Conservation (phyloP, 1,139 yeast species). For the Kodamaea sp. region DNA sequence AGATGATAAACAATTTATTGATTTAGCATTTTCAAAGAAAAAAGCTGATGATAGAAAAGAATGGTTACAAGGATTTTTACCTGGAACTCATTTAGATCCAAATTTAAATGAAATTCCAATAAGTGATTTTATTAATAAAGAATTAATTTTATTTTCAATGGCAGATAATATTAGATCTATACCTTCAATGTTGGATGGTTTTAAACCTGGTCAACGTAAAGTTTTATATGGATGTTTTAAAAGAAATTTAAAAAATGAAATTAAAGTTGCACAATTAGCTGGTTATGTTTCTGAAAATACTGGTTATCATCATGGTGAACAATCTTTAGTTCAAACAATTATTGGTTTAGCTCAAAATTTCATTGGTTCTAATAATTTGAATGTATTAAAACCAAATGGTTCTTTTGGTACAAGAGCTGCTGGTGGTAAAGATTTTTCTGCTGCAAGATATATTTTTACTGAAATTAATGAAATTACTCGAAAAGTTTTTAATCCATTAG, state of each 20-base stretch:
- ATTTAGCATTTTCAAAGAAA: constrained; percentile 90
- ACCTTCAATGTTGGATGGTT: constrained; percentile 91
- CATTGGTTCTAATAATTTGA: constrained; percentile 88
- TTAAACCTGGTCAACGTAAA: constrained; percentile 96
- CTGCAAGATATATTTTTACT: constrained; percentile 94
- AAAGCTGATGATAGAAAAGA: constrained; percentile 97
- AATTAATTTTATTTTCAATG: constrained; percentile 89
- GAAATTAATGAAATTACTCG: constrained; percentile 75
- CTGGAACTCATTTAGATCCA: constrained; percentile 94
- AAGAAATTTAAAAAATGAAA: constrained; percentile 70
- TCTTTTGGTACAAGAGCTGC: constrained; percentile 95
- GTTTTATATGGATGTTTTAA: constrained; percentile 86
- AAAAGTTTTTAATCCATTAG: constrained; percentile 72
- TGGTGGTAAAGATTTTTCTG: constrained; percentile 99
- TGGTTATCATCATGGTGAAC: constrained; percentile 96
- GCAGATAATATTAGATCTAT: constrained; percentile 96
- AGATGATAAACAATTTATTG: constrained; percentile 78
- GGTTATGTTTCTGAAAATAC: constrained; percentile 90
- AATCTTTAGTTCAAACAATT: constrained; percentile 81
- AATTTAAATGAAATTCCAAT: constrained; percentile 75
- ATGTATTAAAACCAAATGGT: constrained; percentile 86
- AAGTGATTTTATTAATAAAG: constrained; percentile 91
- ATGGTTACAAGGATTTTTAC: constrained; percentile 86
- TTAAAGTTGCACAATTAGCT: constrained; percentile 87
- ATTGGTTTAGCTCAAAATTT: constrained; percentile 93